A percentile compares a stretch with the other conserved stretches of the same genome.
phyloP scores from a whole-genome alignment of 345 rosid species.

The Pistacia atlantica region DNA sequence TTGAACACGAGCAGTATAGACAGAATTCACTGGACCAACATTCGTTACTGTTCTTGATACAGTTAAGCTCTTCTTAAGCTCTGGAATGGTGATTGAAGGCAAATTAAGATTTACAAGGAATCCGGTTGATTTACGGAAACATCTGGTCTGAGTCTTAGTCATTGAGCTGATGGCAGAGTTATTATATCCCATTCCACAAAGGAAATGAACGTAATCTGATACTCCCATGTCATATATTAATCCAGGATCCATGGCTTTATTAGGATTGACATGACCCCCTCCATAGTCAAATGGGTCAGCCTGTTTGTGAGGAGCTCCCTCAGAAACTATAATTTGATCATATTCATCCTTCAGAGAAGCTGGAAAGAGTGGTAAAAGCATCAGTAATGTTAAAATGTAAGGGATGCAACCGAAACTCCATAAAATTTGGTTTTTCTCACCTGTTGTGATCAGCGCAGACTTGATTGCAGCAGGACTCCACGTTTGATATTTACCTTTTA shows the following conservation, averaged over 20 bases:
- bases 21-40: slow-evolving; percentile 52
- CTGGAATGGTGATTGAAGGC: slow-evolving; percentile 70
- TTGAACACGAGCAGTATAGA: slow-evolving; percentile 50
- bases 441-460: slow-evolving; percentile 60
- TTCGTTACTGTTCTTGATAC: slow-evolving; percentile 67
- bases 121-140: slow-evolving; percentile 41
- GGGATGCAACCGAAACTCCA: background rate
- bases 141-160: slow-evolving; percentile 35
- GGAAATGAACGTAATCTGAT: slow-evolving; percentile 52
- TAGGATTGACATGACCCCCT: slow-evolving; percentile 66
- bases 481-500: slow-evolving; percentile 46
- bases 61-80: slow-evolving; percentile 45
- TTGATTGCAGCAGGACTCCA: slow-evolving; percentile 65
- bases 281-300: slow-evolving; percentile 73
- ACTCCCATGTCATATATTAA: slow-evolving; percentile 52
- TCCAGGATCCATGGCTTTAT: slow-evolving; percentile 54
- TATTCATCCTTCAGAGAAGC: slow-evolving; percentile 53
- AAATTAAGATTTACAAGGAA: slow-evolving; percentile 54
- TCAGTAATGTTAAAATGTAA: background rate
- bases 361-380: slow-evolving; percentile 16
- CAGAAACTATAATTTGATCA: slow-evolving; percentile 44
- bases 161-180: slow-evolving; percentile 50
- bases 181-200: slow-evolving; percentile 64
- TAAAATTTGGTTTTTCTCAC: slow-evolving; percentile 18
- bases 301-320: slow-evolving; percentile 59